phyloP scores from a whole-genome alignment of 257 asterid genomes.

The Hygrophila difformis region DNA sequence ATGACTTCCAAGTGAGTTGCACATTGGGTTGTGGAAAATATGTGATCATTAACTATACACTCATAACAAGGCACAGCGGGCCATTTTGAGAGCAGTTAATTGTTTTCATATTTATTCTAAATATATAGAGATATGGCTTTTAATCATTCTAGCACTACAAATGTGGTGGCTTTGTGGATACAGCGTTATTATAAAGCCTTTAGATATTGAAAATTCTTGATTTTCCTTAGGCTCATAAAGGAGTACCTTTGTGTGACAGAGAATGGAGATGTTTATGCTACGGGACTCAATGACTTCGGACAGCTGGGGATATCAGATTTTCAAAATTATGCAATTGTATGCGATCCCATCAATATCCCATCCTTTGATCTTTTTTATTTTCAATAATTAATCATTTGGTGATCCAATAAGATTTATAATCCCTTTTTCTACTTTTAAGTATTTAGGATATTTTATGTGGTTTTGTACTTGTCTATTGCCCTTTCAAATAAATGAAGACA shows the following conservation, averaged over 20 bases:
- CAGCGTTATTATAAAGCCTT: not conserved
- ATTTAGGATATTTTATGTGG: slow-evolving; percentile 2
- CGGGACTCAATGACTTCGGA: slow-evolving; percentile 92
- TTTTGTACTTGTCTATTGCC: no score
- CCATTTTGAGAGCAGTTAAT: not conserved
- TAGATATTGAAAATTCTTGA: slow-evolving; percentile 12
- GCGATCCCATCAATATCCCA: slow-evolving; percentile 29
- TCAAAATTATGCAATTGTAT: slow-evolving; percentile 53
- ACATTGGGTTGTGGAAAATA: not conserved
- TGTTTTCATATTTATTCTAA: not conserved
- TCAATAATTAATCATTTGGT: slow-evolving; percentile 2
- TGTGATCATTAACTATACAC: slow-evolving; percentile 4
- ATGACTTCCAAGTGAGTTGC: not conserved
- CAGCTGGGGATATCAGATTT: slow-evolving; percentile 76
- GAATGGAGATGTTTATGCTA: slow-evolving; percentile 76
- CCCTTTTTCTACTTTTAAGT: slow-evolving; percentile 1
- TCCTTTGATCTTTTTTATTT: not conserved
- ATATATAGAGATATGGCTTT: not conserved
- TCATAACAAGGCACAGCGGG: not conserved
- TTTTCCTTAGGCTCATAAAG: slow-evolving; percentile 24
- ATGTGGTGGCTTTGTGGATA: not conserved
- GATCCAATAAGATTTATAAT: slow-evolving; percentile 4
- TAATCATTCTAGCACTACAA: not conserved
- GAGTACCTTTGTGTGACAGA: slow-evolving; percentile 43
- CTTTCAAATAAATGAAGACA: no score